These are phyloP conservation scores for Leccinellum rugosiceps DNA, from an alignment of 768 basidiomycete genomes.

Conservation along the genomic window DNA sequence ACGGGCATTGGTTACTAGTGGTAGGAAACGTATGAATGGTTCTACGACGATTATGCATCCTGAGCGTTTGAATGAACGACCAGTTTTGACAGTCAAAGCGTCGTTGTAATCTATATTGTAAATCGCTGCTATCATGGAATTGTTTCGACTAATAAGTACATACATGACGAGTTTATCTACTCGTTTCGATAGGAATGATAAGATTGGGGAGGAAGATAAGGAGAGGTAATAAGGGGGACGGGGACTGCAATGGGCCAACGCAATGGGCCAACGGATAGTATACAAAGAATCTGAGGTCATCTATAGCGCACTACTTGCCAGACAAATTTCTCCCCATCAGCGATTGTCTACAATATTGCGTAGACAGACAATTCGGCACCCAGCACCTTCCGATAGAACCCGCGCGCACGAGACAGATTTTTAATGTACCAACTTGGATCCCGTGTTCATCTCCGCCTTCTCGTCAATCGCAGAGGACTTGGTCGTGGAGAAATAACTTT, in stretches of 20 bases:
- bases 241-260: neutral
- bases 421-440: neutral
- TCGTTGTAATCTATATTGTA: neutral
- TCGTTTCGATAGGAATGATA: neutral
- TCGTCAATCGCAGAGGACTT: neutral
- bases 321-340: neutral
- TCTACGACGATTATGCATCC: neutral
- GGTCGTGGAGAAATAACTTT: neutral
- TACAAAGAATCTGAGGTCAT: neutral
- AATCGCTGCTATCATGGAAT: neutral
- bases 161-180: neutral
- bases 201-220: neutral
- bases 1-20: rapidly evolving
- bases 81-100: neutral
- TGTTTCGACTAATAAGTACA: neutral
- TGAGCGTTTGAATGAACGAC: neutral
- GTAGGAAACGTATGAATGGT: neutral
- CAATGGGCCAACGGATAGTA: neutral
- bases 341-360: neutral
- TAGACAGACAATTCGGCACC: neutral
- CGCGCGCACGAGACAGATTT: neutral
- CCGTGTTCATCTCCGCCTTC: neutral
- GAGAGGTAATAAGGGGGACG: neutral
- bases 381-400: neutral
- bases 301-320: neutral